phyloP scores from a whole-genome alignment of 371 early-diverging fungal genomes.

The Nematocida parisii region DNA sequence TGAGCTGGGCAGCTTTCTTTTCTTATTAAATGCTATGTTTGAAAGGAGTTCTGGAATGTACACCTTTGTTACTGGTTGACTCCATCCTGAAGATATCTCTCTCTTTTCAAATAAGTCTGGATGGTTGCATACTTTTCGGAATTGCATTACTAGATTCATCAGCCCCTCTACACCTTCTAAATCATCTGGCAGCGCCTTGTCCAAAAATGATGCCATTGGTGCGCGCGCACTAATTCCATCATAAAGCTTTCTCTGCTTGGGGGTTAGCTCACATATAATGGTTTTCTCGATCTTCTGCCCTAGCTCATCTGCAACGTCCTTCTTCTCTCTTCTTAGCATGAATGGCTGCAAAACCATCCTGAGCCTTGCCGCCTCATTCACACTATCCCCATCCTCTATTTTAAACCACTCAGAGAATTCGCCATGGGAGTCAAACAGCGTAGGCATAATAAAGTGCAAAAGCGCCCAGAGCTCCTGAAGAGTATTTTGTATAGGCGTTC shows the following conservation, averaged over 20 bases:
- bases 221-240: conserved; percentile 61
- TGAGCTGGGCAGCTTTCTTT: background rate
- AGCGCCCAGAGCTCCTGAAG: conserved; percentile 90
- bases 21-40: background rate
- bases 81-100: conserved; percentile 69
- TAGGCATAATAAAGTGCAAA: conserved; percentile 94
- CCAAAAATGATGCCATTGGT: conserved; percentile 56
- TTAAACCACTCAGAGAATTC: conserved; percentile 74
- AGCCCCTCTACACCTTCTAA: conserved; percentile 73
- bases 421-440: conserved; percentile 84
- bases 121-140: conserved; percentile 94
- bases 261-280: conserved; percentile 78
- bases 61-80: conserved; percentile 5
- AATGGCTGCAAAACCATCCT: conserved; percentile 94
- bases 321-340: conserved; percentile 91
- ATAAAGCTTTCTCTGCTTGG: conserved; percentile 74
- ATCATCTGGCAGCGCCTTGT: conserved; percentile 50
- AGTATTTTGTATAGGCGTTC: conserved; percentile 92
- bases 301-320: conserved; percentile 86
- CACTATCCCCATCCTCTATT: conserved; percentile 72
- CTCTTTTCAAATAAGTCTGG: conserved; percentile 91
- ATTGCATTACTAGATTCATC: conserved; percentile 91
- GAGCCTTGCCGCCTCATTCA: conserved; percentile 80
- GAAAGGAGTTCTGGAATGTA: conserved; percentile 22
- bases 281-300: conserved; percentile 77